Evolutionary conservation across 208 protist genomes (phyloP), one percentile per base, ranked within the genome.

Genomic region (Porcisia hertigi): DNA sequence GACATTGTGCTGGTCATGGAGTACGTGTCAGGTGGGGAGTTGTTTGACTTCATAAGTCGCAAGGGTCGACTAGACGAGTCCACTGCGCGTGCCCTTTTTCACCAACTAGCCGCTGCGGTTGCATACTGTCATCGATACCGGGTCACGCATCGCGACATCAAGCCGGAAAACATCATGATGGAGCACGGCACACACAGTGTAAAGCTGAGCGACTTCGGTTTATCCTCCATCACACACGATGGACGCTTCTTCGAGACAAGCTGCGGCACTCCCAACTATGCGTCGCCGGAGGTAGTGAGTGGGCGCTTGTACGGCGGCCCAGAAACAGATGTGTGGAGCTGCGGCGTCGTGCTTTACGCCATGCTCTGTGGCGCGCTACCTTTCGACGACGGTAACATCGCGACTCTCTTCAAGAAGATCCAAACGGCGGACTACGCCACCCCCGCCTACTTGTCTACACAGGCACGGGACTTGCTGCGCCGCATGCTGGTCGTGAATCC

Each of bases 1-100:
- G 97, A 99, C 83, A 99, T 99, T 73, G 99, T 99, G 69, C 94
- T 99, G 69, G 88, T 99, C 30, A 98, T 99, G 89, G 98, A 99
- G 86, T 99, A 99, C 80, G 97, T 99, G 0, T 94, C 97, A 0
- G 98, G 98, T 39, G 98, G 98, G 1, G 99, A 99, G 76, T 83
- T 99, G 9, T 99, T 99, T 83, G 98, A 99, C 62, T 99, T 98
- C 85, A 99, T 99, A 76, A 97, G 98, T 20, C 89, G 90, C 14
- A 92, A 98, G 67, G 98, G 98, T 20, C 92, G 93, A 49, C 75
- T 99, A 14, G 87, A 91, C 1, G 98, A 99, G 75, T 80, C 88
- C 5, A 91, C 95, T 52, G 94, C 94, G 47, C 84, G 98, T 11
- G 53, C 76, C 20, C 95, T 99, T 54, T 99, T 99, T 82, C 98